Evolutionary conservation across 2,329 filamentous ascomycete species (phyloP).

Genomic region (Daldinia eschscholtzii): DNA sequence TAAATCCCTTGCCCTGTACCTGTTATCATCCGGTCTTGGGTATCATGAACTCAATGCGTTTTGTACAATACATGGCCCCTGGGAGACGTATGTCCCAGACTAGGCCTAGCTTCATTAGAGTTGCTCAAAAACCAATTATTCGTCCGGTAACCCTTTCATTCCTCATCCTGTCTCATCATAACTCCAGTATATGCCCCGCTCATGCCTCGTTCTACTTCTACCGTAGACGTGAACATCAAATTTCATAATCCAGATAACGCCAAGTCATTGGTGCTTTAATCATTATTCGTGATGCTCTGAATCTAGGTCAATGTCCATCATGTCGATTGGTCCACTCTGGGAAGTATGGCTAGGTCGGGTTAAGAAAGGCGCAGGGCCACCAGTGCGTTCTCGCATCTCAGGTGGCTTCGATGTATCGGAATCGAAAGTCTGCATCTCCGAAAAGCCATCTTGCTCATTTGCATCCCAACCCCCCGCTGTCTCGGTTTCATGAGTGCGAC

Average conservation of each 20-base stretch:
- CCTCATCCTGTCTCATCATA: neutral
- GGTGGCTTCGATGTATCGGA: slow-evolving; percentile 50
- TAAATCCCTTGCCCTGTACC: slow-evolving; percentile 5
- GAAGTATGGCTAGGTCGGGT: slow-evolving; percentile 38
- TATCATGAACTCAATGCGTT: slow-evolving; percentile 36
- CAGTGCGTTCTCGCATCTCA: slow-evolving; percentile 61
- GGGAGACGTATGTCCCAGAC: neutral
- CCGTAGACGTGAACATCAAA: slow-evolving; percentile 18
- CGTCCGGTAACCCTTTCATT: neutral
- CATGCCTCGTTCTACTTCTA: neutral
- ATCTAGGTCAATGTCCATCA: slow-evolving; percentile 57
- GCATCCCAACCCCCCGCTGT: neutral
- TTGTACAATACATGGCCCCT: slow-evolving; percentile 20
- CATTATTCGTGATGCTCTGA: slow-evolving; percentile 38
- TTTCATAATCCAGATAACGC: slow-evolving; percentile 16
- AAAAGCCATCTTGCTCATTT: neutral
- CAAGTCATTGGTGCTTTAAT: slow-evolving; percentile 4
- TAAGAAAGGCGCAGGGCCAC: slow-evolving; percentile 48
- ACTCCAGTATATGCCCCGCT: neutral
- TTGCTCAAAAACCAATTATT: slow-evolving; percentile 16
- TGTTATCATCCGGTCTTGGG: slow-evolving; percentile 27
- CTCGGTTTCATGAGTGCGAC: slow-evolving; percentile 35
- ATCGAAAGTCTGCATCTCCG: slow-evolving; percentile 23
- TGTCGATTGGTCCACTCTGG: slow-evolving; percentile 45
- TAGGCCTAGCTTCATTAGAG: slow-evolving; percentile 1